Conservation (phyloP, 176 grass and related monocot genomes). For the Carex cristatella region DNA sequence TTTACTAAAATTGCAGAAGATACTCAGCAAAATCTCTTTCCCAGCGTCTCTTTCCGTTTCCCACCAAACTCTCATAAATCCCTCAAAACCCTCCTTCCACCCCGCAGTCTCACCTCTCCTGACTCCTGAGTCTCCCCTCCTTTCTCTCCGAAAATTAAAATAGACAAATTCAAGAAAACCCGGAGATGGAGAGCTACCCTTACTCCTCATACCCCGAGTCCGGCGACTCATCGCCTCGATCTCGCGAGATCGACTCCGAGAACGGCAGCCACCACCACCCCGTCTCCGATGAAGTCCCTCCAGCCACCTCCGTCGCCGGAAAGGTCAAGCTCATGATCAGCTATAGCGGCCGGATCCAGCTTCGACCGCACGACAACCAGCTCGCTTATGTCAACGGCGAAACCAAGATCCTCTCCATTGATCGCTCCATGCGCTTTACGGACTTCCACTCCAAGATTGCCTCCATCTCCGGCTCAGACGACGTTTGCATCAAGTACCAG, state of each 20-base stretch:
- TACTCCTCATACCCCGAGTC: slow-evolving; percentile 42
- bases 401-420: slow-evolving; percentile 90
- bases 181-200: slow-evolving; percentile 27
- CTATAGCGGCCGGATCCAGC: slow-evolving; percentile 94
- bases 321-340: slow-evolving; percentile 79
- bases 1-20: slow-evolving; percentile 12
- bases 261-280: slow-evolving; percentile 41
- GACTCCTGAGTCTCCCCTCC: not conserved
- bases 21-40: not conserved
- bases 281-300: not conserved
- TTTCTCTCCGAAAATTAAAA: not conserved
- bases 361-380: slow-evolving; percentile 67
- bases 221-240: slow-evolving; percentile 64
- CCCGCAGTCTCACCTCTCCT: not conserved
- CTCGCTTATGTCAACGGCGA: slow-evolving; percentile 91
- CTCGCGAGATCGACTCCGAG: slow-evolving; percentile 29
- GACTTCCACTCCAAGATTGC: slow-evolving; percentile 60
- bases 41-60: slow-evolving; percentile 10
- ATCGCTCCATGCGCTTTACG: slow-evolving; percentile 50
- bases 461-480: slow-evolving; percentile 20
- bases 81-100: slow-evolving; percentile 24
- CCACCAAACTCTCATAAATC: slow-evolving; percentile 12
- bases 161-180: not conserved
- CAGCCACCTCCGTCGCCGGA: slow-evolving; percentile 16
- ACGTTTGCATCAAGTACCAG: slow-evolving; percentile 92